Evolutionary conservation across 768 basidiomycete genomes (phyloP).

Genomic region (Russula brevipes): DNA sequence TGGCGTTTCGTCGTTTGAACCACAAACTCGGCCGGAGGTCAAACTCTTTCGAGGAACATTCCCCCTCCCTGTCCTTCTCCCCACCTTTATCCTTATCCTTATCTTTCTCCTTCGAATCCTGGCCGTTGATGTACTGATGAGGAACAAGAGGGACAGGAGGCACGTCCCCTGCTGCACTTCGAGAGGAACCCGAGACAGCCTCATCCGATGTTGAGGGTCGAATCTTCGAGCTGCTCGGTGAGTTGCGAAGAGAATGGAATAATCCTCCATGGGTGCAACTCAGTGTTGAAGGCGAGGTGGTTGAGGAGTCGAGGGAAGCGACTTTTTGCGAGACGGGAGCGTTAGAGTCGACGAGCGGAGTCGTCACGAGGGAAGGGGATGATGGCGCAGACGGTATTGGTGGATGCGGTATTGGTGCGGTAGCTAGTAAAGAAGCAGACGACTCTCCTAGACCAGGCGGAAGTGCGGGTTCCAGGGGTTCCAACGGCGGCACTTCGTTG

Average conservation of each 20-base stretch:
- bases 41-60: conserved; percentile 31
- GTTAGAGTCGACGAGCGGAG: conserved; percentile 19
- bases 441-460: conserved; percentile 17
- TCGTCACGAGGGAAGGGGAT: conserved; percentile 24
- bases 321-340: conserved; percentile 21
- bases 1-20: conserved; percentile 53
- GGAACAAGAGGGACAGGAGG: conserved; percentile 31
- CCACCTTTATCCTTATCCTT: conserved; percentile 29
- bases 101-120: conserved; percentile 29
- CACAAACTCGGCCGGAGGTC: conserved; percentile 43
- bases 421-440: neutral
- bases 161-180: conserved; percentile 23
- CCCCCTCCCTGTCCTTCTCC: conserved; percentile 33
- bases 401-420: neutral
- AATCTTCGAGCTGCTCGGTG: conserved; percentile 25
- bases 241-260: conserved; percentile 21
- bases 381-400: conserved; percentile 26
- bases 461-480: conserved; percentile 5
- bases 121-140: conserved; percentile 30
- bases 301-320: conserved; percentile 8
- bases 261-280: conserved; percentile 18
- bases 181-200: conserved; percentile 20
- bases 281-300: conserved; percentile 12
- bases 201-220: conserved; percentile 23
- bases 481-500: conserved; percentile 5